Evolutionary conservation across 805 yeast species (phyloP).

Genomic region (Wickerhamiella sorbophila): DNA sequence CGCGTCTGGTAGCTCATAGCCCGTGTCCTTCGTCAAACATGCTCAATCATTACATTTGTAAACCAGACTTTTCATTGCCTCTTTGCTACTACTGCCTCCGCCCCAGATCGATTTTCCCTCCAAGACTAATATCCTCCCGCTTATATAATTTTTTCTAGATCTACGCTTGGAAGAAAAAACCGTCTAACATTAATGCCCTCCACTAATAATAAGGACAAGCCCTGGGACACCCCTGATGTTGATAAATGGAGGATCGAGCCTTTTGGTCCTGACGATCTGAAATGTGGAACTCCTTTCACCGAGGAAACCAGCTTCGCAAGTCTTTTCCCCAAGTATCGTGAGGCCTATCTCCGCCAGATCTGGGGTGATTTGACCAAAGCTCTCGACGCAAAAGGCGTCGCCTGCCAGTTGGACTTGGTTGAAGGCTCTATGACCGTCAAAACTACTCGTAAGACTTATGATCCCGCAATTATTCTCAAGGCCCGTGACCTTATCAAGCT

Average conservation of each 20-base stretch:
- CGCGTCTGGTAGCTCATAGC: no score
- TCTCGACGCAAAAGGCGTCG: slow-evolving; percentile 52
- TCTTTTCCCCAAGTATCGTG: slow-evolving; percentile 92
- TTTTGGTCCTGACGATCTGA: slow-evolving; percentile 79
- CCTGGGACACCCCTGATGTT: slow-evolving; percentile 93
- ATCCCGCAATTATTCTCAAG: slow-evolving; percentile 84
- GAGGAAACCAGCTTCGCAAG: slow-evolving; percentile 95
- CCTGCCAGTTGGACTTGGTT: slow-evolving; percentile 77
- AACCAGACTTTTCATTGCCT: no score
- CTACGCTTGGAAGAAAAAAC: neutral
- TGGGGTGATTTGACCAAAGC: slow-evolving; percentile 91
- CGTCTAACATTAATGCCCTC: slow-evolving; percentile 50
- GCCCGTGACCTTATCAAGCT: slow-evolving; percentile 91
- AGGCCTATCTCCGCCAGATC: slow-evolving; percentile 67
- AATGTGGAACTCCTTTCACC: slow-evolving; percentile 75
- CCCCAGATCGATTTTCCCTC: no score
- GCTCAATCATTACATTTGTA: no score
- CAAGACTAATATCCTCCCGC: no score
- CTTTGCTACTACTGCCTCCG: no score
- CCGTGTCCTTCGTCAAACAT: no score
- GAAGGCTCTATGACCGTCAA: slow-evolving; percentile 97
- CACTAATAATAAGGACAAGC: slow-evolving; percentile 86
- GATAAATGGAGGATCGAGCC: slow-evolving; percentile 88
- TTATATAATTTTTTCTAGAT: neutral
- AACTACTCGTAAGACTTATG: slow-evolving; percentile 89